Conservation (phyloP, 2,329 filamentous ascomycete genomes). For the Trichoderma cornu-damae region DNA sequence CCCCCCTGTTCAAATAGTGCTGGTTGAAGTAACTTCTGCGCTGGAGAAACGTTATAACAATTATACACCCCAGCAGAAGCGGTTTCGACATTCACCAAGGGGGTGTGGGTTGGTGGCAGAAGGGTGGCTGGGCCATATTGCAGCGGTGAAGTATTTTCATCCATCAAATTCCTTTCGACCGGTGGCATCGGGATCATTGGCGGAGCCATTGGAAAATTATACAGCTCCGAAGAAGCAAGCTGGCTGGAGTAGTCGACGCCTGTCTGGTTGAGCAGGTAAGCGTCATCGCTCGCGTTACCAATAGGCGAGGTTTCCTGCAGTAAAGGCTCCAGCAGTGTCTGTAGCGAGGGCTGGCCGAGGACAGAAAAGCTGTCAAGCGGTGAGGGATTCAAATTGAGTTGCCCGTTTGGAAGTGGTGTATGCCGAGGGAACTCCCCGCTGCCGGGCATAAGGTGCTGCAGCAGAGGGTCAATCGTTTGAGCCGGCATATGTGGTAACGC, state of each 20-base stretch:
- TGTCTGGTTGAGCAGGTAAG: neutral
- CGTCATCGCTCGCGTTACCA: neutral
- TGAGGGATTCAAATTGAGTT: neutral
- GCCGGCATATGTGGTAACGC: conserved; percentile 22
- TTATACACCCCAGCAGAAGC: conserved; percentile 15
- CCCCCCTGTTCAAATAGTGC: conserved; percentile 21
- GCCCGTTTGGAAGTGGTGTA: neutral
- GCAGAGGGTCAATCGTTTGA: neutral
- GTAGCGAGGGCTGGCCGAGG: neutral
- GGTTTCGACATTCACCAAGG: neutral
- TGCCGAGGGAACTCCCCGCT: neutral
- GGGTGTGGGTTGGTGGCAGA: neutral
- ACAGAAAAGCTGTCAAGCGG: conserved; percentile 6
- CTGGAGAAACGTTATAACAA: conserved; percentile 22
- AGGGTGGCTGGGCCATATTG: neutral
- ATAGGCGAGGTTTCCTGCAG: neutral
- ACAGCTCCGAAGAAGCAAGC: neutral
- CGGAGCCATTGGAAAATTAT: neutral
- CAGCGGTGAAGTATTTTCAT: neutral
- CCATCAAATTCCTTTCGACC: neutral
- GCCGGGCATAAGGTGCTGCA: neutral
- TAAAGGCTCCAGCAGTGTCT: neutral
- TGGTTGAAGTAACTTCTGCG: conserved; percentile 2
- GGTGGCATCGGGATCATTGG: neutral
- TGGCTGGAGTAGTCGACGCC: neutral